Evolutionary conservation across 2,329 filamentous ascomycete species (phyloP), one percentile per base, ranked within the genome.

Genomic region (Exophiala mesophila): DNA sequence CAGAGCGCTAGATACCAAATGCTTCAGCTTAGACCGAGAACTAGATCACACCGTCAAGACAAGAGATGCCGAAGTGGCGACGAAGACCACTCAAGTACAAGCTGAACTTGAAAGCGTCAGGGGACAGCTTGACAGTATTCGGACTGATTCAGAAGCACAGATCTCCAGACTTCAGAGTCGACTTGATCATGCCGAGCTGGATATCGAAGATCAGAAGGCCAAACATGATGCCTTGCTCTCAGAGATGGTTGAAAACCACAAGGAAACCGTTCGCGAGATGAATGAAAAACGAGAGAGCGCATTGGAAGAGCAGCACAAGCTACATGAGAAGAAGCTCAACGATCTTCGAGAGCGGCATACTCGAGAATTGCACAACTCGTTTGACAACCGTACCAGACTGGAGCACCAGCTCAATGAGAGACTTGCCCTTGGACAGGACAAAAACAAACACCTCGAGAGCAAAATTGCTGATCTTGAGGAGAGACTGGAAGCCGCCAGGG

Each of bases 401-500:
- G 88, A 95, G 63, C 76, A 82, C 49, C 84, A 89, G 60, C 77
- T 94, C 31, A 76, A 84, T 35, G 88, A 96, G 59, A 82, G 85
- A 18, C 76, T 97, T 41, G 82, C 78, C 51, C 74, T 97, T 43
- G 86, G 88, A 0, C 80, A 89, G 6, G 86, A 88, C 43, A 94
- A 90, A 72, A 79, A 83, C 3, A 80, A 88, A 55, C 85, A 94
- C 61, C 77, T 94, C 16, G 83, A 94, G 61, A 89, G 96, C 56
- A 87, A 86, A 55, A 78, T 96, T 18, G 67, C 76, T 3, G 85
- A 94, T 56, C 73, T 97, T 1, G 88, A 96, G 62, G 89, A 96
- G 63, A 90, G 88, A 63, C 76, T 98, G 12, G 83, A 94, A 55
- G 85, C 97, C 55, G 83, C 90, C 17, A 89, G 89, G 61, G 81